Base-by-base conservation (phyloP, 306 rosid genomes). In the Pterocarpus macrocarpus region DNA sequence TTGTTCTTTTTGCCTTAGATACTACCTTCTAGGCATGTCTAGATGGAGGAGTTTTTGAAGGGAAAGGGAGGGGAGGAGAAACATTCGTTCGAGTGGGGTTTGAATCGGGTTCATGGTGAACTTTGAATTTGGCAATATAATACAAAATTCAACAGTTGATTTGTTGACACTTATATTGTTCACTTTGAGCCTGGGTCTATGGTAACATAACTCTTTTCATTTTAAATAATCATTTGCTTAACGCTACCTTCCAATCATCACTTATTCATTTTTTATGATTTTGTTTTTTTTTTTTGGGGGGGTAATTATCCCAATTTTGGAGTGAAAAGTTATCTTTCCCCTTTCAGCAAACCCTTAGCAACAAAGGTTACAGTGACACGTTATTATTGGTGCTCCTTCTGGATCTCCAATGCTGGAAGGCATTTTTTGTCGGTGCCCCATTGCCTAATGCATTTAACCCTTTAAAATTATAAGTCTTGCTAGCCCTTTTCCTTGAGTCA, bases 1-100 rank as follows among this genome's bases (percentile, higher is more conserved):
- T 75, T 74, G 32, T 69, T 75, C 36, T 75, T 77, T 79, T 76
- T 77, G 61, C 47, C 56, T 53, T 4, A 58, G 69, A 11, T 45
- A 15, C 32, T 8, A 61, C 16, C 44, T 7, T 57, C 4, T 57
- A 17, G 8, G n/a, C 34, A 22, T 16, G 49, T 80, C 50, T 63
- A 12, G 75, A 81, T 39, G 73, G 57, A n/a, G 64, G 57, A 73
- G 74, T 72, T 64, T 65, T 22, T 1, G n/a, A 34, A 28, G 65
- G 36, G 38, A 28, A 8, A 59, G 61, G 59, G 47, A 44, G 63
- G 49, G 14, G 0, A n/a, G 32, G 28, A 28, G n/a, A 13, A n/a
- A 7, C 0, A 32, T 2, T 55, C 17, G 6, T 43, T 43, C 6
- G 49, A 43, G 49, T 43, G 8, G 1, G 49, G 12, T 43, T 43